These are phyloP conservation scores for Dioscorea cayenensis DNA, from an alignment of 116 monocot genomes.

Conservation along the genomic window DNA sequence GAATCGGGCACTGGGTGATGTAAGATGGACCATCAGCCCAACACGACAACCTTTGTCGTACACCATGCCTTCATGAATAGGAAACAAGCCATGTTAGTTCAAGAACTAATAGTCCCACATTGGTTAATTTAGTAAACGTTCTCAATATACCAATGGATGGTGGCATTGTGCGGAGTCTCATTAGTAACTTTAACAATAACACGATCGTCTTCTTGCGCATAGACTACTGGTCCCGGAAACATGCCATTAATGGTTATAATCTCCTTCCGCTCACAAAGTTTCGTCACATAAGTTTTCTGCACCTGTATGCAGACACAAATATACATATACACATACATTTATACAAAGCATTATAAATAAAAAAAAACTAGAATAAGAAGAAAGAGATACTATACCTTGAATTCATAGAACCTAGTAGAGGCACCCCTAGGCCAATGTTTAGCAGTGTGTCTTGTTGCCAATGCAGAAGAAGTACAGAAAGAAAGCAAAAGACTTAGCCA, in stretches of 20 bases:
- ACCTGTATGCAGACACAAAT: slow-evolving; percentile 17
- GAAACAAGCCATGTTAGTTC: no score
- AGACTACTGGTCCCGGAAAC: slow-evolving; percentile 43
- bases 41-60: slow-evolving; percentile 35
- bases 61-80: slow-evolving; percentile 34
- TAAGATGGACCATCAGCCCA: slow-evolving; percentile 70
- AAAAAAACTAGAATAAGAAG: neutral
- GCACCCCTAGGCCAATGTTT: slow-evolving; percentile 30
- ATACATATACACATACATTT: neutral
- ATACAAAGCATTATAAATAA: neutral
- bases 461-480: slow-evolving; percentile 5
- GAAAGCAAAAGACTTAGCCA: slow-evolving; percentile 7
- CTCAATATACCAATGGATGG: slow-evolving; percentile 41
- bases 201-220: slow-evolving; percentile 40
- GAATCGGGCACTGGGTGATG: slow-evolving; percentile 76
- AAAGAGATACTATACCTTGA: slow-evolving; percentile 17
- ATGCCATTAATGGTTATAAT: slow-evolving; percentile 39
- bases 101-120: no score
- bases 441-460: neutral
- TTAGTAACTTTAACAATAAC: slow-evolving; percentile 49
- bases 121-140: no score
- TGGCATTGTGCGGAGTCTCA: slow-evolving; percentile 27
- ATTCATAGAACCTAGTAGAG: slow-evolving; percentile 38
- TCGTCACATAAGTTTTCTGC: slow-evolving; percentile 23
- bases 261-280: slow-evolving; percentile 32